Evolutionary conservation across 1,139 yeast species (phyloP), one percentile per base, ranked within the genome.

Genomic region (Geotrichum fermentans): DNA sequence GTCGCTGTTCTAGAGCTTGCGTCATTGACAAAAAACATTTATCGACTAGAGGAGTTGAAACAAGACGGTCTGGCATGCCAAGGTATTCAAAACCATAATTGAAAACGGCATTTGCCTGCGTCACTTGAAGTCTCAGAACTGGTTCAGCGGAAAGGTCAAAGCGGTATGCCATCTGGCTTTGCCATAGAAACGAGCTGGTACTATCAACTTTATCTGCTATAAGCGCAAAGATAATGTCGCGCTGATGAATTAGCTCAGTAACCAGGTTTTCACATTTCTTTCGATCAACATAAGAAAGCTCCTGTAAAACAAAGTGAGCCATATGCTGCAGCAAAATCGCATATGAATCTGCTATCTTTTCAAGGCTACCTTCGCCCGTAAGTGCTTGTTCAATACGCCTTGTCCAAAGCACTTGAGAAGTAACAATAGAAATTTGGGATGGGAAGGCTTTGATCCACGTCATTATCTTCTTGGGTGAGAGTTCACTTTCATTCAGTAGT

Each of bases 11-110:
- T 24, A 89, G 64, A 0, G 97, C 94, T 55, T 83, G 86, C 0
- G 86, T 73, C 80, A 90, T 77, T 0, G 90, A 71, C 29, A 82
- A 63, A 61, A 77, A 87, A 53, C 89, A 79, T 14, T 74, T 71
- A 48, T 79, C 79, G 4, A 86, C 73, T 24, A 88, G 72, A 1
- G 94, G 89, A 0, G 97, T 90, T 49, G 79, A 75, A 0, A 92
- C 95, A 33, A 90, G 70, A 52, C 82, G 76, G 28, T 83, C 88
- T 2, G 84, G 81, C 1, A 79, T 71, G 0, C 97, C 97, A 11
- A 83, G 71, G 58, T 88, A 92, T 58, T 89, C 96, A 63, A 80
- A 87, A 0, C 96, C 96, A 60, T 90, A 92, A 0, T 40, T 51
- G 51, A 83, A 77, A 0, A 58, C 55, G 7, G 79, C 73, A 21